Conservation (phyloP, 179 eudicot species). For the Spinacia oleracea region DNA sequence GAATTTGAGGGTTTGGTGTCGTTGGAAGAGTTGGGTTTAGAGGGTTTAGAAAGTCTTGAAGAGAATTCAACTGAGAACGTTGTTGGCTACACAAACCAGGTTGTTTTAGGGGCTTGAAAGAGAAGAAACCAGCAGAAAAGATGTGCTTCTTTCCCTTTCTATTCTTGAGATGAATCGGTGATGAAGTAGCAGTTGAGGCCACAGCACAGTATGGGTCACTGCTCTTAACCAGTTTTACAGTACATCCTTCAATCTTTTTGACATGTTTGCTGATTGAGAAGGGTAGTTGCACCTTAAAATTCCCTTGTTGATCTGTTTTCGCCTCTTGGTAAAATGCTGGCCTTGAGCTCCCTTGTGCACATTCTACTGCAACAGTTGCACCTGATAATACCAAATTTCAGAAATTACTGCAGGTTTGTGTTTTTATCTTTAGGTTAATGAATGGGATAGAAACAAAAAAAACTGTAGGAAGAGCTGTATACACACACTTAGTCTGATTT, state of each 20-base stretch:
- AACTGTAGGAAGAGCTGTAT: neutral
- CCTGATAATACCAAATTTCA: slow-evolving; percentile 35
- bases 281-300: slow-evolving; percentile 62
- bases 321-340: slow-evolving; percentile 50
- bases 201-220: slow-evolving; percentile 65
- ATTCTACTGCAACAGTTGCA: slow-evolving; percentile 79
- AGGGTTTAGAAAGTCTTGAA: slow-evolving; percentile 23
- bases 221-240: slow-evolving; percentile 64
- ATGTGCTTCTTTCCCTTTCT: slow-evolving; percentile 43
- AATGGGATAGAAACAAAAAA: neutral
- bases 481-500: neutral
- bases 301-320: slow-evolving; percentile 61
- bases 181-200: slow-evolving; percentile 65
- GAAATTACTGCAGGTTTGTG: neutral
- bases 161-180: slow-evolving; percentile 53
- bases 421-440: neutral
- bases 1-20: slow-evolving; percentile 12
- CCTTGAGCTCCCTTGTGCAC: slow-evolving; percentile 34
- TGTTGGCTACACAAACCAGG: slow-evolving; percentile 62
- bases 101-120: slow-evolving; percentile 69
- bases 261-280: slow-evolving; percentile 54
- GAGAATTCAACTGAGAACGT: slow-evolving; percentile 23
- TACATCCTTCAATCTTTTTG: slow-evolving; percentile 54
- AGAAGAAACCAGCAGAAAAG: slow-evolving; percentile 79
- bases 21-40: slow-evolving; percentile 19